A percentile compares a stretch with the other conserved stretches of the same genome.
Conservation (phyloP, 768 basidiomycete genomes). For the Lanmaoa pseudosensibilis region DNA sequence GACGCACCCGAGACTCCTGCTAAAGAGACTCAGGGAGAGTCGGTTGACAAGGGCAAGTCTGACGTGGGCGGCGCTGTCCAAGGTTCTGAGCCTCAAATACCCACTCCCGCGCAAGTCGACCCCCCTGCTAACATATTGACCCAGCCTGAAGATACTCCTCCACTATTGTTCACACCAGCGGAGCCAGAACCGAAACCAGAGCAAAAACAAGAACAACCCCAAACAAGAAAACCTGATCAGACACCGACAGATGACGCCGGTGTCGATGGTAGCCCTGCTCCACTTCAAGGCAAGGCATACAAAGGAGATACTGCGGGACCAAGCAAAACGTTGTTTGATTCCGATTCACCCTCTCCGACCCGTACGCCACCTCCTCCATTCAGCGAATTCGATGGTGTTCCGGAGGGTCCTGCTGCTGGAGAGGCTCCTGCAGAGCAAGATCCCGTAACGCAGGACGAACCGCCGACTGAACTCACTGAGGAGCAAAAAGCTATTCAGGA, state of each 20-base stretch:
- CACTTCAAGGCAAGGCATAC: not conserved
- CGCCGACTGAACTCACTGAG: constrained; percentile 17
- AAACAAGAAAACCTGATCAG: not conserved
- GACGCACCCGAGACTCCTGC: constrained; percentile 1
- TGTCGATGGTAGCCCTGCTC: constrained; percentile 8
- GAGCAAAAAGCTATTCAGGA: constrained; percentile 23
- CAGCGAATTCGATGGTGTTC: constrained; percentile 18
- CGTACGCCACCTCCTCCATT: constrained; percentile 31
- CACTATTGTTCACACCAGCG: constrained; percentile 2
- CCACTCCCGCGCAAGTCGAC: constrained; percentile 29
- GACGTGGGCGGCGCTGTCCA: constrained; percentile 4
- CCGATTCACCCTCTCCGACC: constrained; percentile 10
- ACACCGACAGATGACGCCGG: constrained; percentile 3
- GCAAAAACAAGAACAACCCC: not conserved
- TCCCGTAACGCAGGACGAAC: constrained; percentile 18
- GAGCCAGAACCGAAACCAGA: not conserved
- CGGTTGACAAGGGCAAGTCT: not conserved
- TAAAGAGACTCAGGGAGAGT: constrained; percentile 1
- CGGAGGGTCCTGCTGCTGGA: constrained; percentile 1
- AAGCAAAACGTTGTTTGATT: not conserved
- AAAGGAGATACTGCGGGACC: not conserved
- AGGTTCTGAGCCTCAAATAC: constrained; percentile 7
- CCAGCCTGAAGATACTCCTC: constrained; percentile 5
- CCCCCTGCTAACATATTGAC: constrained; percentile 16
- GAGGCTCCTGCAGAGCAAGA: constrained; percentile 10